A percentile compares a stretch with the other conserved stretches of the same genome.
Evolutionary conservation across 129 eudicot genomes (phyloP).

Genomic region (Tanacetum coccineum): DNA sequence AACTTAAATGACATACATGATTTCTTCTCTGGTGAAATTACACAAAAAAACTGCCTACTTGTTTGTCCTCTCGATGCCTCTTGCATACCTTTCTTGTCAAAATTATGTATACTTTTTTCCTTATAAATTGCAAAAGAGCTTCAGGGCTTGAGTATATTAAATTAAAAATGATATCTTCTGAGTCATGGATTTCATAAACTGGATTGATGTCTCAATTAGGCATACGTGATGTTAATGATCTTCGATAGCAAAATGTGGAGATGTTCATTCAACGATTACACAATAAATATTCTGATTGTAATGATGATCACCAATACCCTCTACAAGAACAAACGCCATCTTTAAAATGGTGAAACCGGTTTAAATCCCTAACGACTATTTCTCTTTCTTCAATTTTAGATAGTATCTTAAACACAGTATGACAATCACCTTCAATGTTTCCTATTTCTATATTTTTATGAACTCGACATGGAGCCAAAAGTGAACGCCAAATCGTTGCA

Average conservation of each 20-base stretch:
- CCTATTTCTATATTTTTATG: slow-evolving; percentile 74
- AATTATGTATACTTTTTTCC: slow-evolving; percentile 11
- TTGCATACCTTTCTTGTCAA: background rate
- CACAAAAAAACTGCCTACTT: no score
- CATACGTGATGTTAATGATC: no score
- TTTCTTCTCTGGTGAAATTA: no score
- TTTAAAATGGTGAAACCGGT: slow-evolving; percentile 80
- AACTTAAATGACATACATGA: no score
- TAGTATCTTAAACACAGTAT: slow-evolving; percentile 75
- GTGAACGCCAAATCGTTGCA: slow-evolving; percentile 79
- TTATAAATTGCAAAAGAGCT: slow-evolving; percentile 8
- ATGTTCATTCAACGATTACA: no score
- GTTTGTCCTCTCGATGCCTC: no score
- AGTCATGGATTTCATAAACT: background rate
- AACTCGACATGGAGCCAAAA: slow-evolving; percentile 80
- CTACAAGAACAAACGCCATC: slow-evolving; percentile 88
- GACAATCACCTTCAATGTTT: slow-evolving; percentile 84
- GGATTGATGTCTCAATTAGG: background rate
- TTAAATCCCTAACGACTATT: slow-evolving; percentile 80
- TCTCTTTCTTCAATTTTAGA: slow-evolving; percentile 74
- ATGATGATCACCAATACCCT: slow-evolving; percentile 66
- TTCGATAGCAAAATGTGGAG: no score
- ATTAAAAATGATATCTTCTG: background rate
- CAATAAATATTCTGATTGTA: background rate
- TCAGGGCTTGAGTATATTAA: slow-evolving; percentile 7